phyloP scores from a whole-genome alignment of 495 filamentous ascomycete species.

The Niebla homalea region DNA sequence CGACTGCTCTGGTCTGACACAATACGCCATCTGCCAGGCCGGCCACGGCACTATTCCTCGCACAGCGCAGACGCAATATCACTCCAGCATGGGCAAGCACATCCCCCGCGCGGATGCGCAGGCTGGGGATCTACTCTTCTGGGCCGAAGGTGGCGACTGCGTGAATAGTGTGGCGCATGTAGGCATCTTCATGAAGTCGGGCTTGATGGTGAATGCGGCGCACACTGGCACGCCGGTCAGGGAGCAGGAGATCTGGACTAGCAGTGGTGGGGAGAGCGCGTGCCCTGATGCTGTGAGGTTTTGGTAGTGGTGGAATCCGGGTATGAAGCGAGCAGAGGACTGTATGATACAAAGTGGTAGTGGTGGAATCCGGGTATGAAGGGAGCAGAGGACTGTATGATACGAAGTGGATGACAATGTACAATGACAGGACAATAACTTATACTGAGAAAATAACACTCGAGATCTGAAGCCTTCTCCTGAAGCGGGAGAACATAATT shows the following conservation, averaged over 20 bases:
- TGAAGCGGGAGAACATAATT: no score
- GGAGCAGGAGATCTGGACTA: constrained; percentile 9
- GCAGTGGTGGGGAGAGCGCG: constrained; percentile 4
- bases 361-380: neutral
- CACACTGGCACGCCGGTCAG: constrained; percentile 12
- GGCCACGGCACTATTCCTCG: constrained; percentile 4
- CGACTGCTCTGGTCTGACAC: constrained; percentile 11
- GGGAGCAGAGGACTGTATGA: neutral
- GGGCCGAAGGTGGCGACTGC: constrained; percentile 1
- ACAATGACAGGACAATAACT: no score
- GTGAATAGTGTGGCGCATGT: constrained; percentile 5
- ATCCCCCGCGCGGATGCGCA: constrained; percentile 1
- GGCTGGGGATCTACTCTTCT: constrained; percentile 8
- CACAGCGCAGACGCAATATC: constrained; percentile 8
- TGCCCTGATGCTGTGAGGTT: constrained; percentile 11
- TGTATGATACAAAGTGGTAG: constrained; percentile 2
- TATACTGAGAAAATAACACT: no score
- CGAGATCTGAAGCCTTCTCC: no score
- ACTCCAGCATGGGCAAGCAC: constrained; percentile 5
- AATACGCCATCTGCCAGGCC: constrained; percentile 8
- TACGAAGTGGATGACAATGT: no score
- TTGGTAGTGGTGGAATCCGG: neutral
- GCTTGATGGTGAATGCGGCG: constrained; percentile 11
- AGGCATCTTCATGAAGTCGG: constrained; percentile 8
- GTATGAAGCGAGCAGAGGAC: neutral